Conservation (phyloP, 331 rosid species). For the Acacia concinna region DNA sequence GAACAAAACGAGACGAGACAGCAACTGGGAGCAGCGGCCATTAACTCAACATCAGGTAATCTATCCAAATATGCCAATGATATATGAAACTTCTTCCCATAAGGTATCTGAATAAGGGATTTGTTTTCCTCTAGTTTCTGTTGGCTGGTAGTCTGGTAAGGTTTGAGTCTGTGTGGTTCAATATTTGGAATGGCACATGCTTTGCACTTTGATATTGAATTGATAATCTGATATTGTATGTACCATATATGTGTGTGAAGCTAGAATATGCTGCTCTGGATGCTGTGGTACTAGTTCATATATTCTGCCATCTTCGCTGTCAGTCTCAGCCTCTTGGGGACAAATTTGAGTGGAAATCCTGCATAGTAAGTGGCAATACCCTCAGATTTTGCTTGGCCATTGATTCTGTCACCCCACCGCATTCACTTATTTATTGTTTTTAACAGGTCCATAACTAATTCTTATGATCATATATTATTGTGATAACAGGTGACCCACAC, state of each 20-base stretch:
- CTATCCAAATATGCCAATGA: conserved; percentile 4
- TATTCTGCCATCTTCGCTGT: conserved; percentile 66
- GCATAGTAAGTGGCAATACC: conserved; percentile 58
- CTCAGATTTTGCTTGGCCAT: conserved; percentile 5
- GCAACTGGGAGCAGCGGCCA: conserved; percentile 97
- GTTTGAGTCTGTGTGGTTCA: neutral
- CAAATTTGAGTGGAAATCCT: conserved; percentile 72
- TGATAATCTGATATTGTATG: neutral
- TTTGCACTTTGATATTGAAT: neutral
- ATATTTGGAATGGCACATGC: neutral
- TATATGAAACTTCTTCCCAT: conserved; percentile 1
- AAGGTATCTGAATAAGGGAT: neutral
- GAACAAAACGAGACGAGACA: conserved; percentile 91
- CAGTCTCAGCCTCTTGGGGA: conserved; percentile 52
- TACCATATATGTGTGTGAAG: conserved; percentile 44
- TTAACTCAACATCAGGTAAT: conserved; percentile 78
- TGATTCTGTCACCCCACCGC: neutral
- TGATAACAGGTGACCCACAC: conserved; percentile 56
- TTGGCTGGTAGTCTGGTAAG: neutral
- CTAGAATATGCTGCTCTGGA: conserved; percentile 96
- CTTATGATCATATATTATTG: neutral
- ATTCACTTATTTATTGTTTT: neutral
- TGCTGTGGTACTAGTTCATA: conserved; percentile 85
- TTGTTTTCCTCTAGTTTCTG: neutral
- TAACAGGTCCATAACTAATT: neutral